These are phyloP conservation scores for Fusarium tanahbumbuense DNA, from an alignment of 2,329 filamentous ascomycete genomes.

Conservation along the genomic window DNA sequence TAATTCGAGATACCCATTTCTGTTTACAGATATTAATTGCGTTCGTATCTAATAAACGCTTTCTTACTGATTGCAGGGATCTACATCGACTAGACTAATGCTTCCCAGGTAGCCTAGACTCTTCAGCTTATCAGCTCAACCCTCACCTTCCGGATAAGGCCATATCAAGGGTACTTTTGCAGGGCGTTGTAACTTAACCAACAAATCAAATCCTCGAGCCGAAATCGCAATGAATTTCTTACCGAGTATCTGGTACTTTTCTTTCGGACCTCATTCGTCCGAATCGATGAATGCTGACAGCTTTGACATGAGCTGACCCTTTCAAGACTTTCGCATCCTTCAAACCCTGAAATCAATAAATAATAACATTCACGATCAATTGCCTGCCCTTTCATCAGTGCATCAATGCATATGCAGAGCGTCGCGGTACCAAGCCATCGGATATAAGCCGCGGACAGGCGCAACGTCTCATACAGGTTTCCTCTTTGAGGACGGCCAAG, in stretches of 20 bases:
- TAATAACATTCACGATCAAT: neutral
- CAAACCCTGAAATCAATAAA: neutral
- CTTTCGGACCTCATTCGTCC: conserved; percentile 11
- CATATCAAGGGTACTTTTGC: conserved; percentile 39
- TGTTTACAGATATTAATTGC: neutral
- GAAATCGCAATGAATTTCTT: conserved; percentile 1
- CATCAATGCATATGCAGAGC: neutral
- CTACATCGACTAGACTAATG: neutral
- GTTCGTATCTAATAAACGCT: neutral
- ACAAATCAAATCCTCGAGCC: neutral
- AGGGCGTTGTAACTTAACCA: neutral
- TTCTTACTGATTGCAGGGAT: neutral
- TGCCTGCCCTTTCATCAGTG: neutral
- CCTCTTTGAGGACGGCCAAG: neutral
- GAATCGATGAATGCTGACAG: conserved; percentile 17
- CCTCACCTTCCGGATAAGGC: conserved; percentile 39
- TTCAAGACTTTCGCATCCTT: neutral
- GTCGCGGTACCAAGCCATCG: neutral
- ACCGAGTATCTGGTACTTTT: neutral
- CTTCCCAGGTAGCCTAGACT: neutral
- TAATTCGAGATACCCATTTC: conserved; percentile 14
- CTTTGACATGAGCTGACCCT: neutral
- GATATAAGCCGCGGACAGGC: neutral
- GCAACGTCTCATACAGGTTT: neutral
- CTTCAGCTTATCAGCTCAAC: conserved; percentile 8